phyloP scores from a whole-genome alignment of 2,329 filamentous ascomycete genomes.

The Coniochaeta hoffmannii region DNA sequence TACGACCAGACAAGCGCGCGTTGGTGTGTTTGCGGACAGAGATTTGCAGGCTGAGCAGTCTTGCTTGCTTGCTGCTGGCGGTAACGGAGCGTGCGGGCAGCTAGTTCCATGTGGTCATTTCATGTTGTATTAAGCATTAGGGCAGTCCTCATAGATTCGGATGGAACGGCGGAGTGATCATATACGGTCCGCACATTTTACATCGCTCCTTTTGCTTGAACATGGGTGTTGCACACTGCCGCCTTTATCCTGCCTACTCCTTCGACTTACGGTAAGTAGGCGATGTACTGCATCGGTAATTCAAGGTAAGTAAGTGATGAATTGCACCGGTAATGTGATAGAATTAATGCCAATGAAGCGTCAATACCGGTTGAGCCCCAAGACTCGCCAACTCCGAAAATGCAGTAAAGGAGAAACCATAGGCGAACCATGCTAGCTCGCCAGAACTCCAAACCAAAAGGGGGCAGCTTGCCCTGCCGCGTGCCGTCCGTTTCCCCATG shows the following conservation, averaged over 20 bases:
- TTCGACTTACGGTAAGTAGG: no score
- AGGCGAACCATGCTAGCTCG: not conserved
- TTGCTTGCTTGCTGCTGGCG: no score
- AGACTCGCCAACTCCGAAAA: no score
- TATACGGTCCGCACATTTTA: not conserved
- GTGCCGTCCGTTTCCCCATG: no score
- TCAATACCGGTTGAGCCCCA: no score
- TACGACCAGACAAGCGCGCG: constrained; percentile 5
- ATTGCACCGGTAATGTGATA: no score
- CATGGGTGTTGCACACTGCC: not conserved
- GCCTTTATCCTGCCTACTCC: not conserved
- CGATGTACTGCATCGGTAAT: no score
- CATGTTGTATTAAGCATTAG: constrained; percentile 2
- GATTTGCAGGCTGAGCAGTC: not conserved
- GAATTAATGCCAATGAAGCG: no score
- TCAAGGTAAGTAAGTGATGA: no score
- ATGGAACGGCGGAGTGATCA: not conserved
- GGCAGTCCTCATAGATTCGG: not conserved
- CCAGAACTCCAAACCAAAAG: not conserved
- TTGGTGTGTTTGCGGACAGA: not conserved
- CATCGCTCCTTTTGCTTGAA: not conserved
- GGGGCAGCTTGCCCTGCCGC: no score
- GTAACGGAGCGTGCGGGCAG: not conserved
- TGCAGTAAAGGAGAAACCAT: no score
- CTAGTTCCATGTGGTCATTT: not conserved